Percentiles rank a stretch among this genome's conserved stretches.
Conservation (phyloP, 1,139 yeast genomes). For the Protomyces lactucae-debilis region DNA sequence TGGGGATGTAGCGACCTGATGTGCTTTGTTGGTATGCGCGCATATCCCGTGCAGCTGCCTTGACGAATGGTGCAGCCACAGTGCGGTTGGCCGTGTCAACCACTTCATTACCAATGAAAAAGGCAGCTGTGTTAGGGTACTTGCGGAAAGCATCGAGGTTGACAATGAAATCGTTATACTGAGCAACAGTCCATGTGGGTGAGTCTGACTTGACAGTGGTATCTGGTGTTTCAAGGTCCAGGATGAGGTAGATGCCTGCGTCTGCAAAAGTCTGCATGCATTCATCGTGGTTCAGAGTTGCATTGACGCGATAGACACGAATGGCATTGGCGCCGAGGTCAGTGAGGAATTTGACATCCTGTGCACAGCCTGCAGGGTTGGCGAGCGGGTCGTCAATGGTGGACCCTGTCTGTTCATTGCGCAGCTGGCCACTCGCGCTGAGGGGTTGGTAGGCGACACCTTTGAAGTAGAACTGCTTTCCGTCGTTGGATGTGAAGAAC, state of each 20-base stretch:
- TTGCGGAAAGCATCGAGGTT: constrained; percentile 76
- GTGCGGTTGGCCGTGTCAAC: constrained; percentile 79
- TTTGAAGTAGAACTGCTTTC: constrained; percentile 59
- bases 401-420: constrained; percentile 34
- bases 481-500: constrained; percentile 26
- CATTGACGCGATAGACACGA: constrained; percentile 79
- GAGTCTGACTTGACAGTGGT: constrained; percentile 76
- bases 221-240: constrained; percentile 89
- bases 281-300: constrained; percentile 74
- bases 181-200: constrained; percentile 80
- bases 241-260: constrained; percentile 83
- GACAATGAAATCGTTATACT: constrained; percentile 76
- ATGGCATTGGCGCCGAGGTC: constrained; percentile 76
- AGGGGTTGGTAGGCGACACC: constrained; percentile 90
- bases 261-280: constrained; percentile 89
- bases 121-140: constrained; percentile 85
- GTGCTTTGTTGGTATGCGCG: constrained; percentile 61
- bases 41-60: constrained; percentile 75
- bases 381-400: constrained; percentile 60
- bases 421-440: constrained; percentile 63
- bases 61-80: constrained; percentile 51
- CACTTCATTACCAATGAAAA: constrained; percentile 92
- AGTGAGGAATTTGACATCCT: constrained; percentile 71
- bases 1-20: constrained; percentile 67
- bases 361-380: constrained; percentile 59